Conservation (phyloP, 2,329 filamentous ascomycete genomes). For the Aspergillus amoenus region DNA sequence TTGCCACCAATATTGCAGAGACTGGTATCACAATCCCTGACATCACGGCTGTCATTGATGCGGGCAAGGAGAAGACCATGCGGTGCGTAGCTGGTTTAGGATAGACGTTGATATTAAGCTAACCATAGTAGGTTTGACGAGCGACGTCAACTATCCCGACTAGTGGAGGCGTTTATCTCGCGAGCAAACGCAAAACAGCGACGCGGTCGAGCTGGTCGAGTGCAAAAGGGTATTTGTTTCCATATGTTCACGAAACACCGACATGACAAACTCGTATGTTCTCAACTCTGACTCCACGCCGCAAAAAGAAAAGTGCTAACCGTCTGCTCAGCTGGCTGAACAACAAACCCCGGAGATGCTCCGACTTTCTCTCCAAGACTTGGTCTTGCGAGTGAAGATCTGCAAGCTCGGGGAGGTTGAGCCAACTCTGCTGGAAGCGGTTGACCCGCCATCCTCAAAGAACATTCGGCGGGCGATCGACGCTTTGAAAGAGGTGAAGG, state of each 20-base stretch:
- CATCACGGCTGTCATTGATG: conserved; percentile 94
- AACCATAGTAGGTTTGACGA: conserved; percentile 71
- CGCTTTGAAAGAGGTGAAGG: conserved; percentile 87
- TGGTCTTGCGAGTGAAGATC: conserved; percentile 95
- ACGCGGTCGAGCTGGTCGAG: conserved; percentile 88
- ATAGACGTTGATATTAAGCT: neutral
- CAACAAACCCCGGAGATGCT: conserved; percentile 97
- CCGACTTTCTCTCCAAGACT: conserved; percentile 85
- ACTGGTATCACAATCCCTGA: conserved; percentile 97
- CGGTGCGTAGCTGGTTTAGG: conserved; percentile 29
- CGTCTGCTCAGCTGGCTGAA: conserved; percentile 65
- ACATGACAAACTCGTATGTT: conserved; percentile 66
- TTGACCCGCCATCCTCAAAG: conserved; percentile 86
- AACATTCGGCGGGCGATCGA: conserved; percentile 93
- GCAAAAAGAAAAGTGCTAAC: neutral
- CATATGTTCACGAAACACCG: conserved; percentile 90
- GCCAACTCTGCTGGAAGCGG: conserved; percentile 78
- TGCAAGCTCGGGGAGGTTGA: conserved; percentile 95
- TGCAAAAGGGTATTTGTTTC: conserved; percentile 92
- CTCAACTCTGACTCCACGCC: neutral
- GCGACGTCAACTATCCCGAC: conserved; percentile 79
- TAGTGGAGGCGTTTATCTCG: conserved; percentile 94
- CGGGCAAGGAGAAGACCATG: conserved; percentile 97
- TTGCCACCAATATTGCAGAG: conserved; percentile 97
- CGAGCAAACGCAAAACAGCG: conserved; percentile 94